Conservation (phyloP, 306 rosid genomes). For the Ziziphus jujuba region DNA sequence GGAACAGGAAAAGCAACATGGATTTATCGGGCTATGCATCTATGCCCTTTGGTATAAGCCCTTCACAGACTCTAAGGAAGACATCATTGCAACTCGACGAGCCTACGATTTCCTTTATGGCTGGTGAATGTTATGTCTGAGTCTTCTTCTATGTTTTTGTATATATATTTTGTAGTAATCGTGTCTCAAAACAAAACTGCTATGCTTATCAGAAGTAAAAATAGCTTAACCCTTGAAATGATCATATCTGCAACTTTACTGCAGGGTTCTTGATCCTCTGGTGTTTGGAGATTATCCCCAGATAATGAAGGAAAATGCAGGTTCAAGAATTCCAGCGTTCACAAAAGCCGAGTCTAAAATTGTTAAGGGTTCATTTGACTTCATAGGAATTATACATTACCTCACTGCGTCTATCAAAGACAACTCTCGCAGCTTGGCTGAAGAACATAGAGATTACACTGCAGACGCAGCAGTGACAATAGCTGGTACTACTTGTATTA, state of each 20-base stretch:
- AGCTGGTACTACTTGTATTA: conserved; percentile 17
- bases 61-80: conserved; percentile 40
- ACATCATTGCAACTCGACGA: conserved; percentile 45
- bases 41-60: conserved; percentile 39
- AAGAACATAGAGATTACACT: conserved; percentile 25
- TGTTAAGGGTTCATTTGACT: conserved; percentile 63
- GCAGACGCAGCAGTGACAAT: conserved; percentile 36
- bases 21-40: conserved; percentile 53
- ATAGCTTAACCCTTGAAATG: no score
- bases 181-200: no score
- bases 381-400: conserved; percentile 56
- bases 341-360: conserved; percentile 41
- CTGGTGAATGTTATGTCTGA: conserved; percentile 38
- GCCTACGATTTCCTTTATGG: conserved; percentile 40
- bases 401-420: conserved; percentile 23
- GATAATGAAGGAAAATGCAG: conserved; percentile 52
- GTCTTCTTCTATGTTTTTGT: not conserved
- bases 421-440: conserved; percentile 26
- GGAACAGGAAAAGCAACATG: conserved; percentile 56
- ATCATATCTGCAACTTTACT: not conserved
- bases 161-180: not conserved
- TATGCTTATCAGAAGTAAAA: no score
- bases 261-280: conserved; percentile 66
- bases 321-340: conserved; percentile 57
- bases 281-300: conserved; percentile 61